Evolutionary conservation across 2,329 filamentous ascomycete genomes (phyloP).

Genomic region (Diaporthe velutina): DNA sequence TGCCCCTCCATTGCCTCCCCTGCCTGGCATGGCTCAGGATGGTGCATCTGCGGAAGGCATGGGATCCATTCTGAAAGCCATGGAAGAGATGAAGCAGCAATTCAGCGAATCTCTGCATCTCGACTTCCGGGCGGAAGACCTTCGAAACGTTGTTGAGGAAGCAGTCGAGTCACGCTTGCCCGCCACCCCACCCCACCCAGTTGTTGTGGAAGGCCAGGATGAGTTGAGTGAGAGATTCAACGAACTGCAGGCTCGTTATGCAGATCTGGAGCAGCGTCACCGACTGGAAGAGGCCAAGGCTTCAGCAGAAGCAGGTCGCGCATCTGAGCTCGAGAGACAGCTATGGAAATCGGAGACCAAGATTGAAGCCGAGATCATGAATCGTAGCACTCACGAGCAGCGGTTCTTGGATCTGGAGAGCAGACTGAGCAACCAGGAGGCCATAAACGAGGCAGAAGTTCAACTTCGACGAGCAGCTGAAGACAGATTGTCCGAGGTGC

Average conservation of each 20-base stretch:
- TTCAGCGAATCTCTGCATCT: slow-evolving; percentile 59
- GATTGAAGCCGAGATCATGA: slow-evolving; percentile 72
- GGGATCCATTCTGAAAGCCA: slow-evolving; percentile 72
- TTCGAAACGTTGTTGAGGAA: slow-evolving; percentile 74
- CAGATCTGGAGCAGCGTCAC: slow-evolving; percentile 70
- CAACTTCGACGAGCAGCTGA: slow-evolving; percentile 75
- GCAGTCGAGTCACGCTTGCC: slow-evolving; percentile 70
- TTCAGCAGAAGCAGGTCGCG: slow-evolving; percentile 61
- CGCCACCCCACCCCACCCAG: slow-evolving; percentile 59
- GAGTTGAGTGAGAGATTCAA: slow-evolving; percentile 66
- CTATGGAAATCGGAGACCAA: slow-evolving; percentile 70
- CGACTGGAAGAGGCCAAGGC: slow-evolving; percentile 60
- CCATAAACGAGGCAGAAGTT: slow-evolving; percentile 74
- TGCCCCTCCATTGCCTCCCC: slow-evolving; percentile 46
- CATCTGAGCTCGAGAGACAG: slow-evolving; percentile 66
- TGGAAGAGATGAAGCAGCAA: slow-evolving; percentile 73
- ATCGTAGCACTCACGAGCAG: slow-evolving; percentile 69
- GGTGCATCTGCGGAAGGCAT: slow-evolving; percentile 53
- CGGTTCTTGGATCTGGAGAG: slow-evolving; percentile 79
- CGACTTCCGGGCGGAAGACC: slow-evolving; percentile 63
- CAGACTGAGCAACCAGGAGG: slow-evolving; percentile 73
- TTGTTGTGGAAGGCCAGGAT: slow-evolving; percentile 59
- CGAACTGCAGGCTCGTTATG: slow-evolving; percentile 71
- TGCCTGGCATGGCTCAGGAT: slow-evolving; percentile 42
- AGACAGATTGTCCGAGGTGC: slow-evolving; percentile 79